phyloP scores from a whole-genome alignment of 1,284 basidiomycete genomes.

The Meripilus lineatus region DNA sequence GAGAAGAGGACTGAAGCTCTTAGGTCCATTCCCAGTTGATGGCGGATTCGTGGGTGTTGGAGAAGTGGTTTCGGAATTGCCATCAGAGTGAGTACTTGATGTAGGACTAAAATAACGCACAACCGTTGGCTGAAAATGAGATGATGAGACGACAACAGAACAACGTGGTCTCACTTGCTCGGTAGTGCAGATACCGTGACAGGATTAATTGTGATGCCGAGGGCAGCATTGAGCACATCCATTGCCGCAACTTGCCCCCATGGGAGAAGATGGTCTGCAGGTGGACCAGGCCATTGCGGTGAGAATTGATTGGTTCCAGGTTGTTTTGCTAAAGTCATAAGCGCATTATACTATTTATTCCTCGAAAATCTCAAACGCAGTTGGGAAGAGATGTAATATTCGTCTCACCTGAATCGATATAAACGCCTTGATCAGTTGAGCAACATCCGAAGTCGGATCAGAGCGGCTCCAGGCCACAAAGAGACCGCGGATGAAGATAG shows the following conservation, averaged over 20 bases:
- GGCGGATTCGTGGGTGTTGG: too few relatives aligned
- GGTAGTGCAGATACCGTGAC: too few relatives aligned
- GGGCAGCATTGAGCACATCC: constrained; percentile 8
- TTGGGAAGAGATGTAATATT: not conserved
- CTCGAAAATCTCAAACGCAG: not conserved
- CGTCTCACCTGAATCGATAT: constrained; percentile 6
- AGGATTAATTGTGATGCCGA: too few relatives aligned
- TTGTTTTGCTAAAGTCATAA: constrained; percentile 4
- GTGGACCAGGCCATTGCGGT: constrained; percentile 5
- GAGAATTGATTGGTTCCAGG: constrained; percentile 3
- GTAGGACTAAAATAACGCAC: too few relatives aligned
- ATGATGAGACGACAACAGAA: too few relatives aligned
- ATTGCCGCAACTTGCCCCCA: constrained; percentile 8
- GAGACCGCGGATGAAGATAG: constrained; percentile 7
- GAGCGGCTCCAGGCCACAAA: constrained; percentile 5
- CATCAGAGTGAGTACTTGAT: too few relatives aligned
- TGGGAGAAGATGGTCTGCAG: constrained; percentile 1
- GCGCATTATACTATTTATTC: constrained; percentile 7
- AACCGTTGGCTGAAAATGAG: too few relatives aligned
- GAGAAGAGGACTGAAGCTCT: too few relatives aligned
- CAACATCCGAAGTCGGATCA: not conserved
- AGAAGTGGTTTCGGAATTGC: too few relatives aligned
- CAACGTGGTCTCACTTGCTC: too few relatives aligned
- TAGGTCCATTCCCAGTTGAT: too few relatives aligned
- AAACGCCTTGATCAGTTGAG: constrained; percentile 3